Base-by-base conservation (phyloP, 495 filamentous ascomycete species). In the Hypoxylon trugodes region DNA sequence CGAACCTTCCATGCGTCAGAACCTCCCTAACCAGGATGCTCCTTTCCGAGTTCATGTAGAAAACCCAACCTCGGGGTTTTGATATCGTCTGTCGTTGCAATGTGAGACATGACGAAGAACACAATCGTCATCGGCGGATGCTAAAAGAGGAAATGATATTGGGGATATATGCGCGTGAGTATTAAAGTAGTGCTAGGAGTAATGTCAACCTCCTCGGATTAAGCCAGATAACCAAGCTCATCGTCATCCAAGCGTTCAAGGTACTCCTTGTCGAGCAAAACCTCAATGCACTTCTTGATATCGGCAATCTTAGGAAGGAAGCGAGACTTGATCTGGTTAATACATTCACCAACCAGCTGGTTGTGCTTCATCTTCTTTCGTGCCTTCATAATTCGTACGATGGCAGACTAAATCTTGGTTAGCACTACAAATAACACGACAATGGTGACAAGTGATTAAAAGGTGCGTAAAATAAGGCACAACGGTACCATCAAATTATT, bases 201-300 rank as follows among this genome's bases (percentile, higher is more conserved):
- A 35, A 19, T 12, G 21, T 18, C 8, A 8, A 6, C 37, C 7
- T 33, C 15, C 16, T 35, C 48, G 36, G 35, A 40, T 77, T 79
- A 95, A 61, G 92, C 90, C 68, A 96, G 87, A 72, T 96, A 96
- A 51, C 95, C 91, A 47, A 98, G 84, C 61, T 97, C 93, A 65
- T 98, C 94, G 32, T 92, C 92, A 26, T 97, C 94, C 57, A 97
- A 75, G 25, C 95, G 89, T 81, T 99, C 96, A 43, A 99, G 85
- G 73, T 99, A 99, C 75, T 98, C 95, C 81, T 99, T 99, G 82
- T 99, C 95, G 60, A 99, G 90, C 35, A 99, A 82, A 66, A 96
- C 96, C 76, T 99, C 95, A 70, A 99, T 97, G 75, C 94, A 97
- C 81, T 96, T 98, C 80, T 99, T 99, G 84, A 99, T 98, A 65